A percentile compares a stretch with the other conserved stretches of the same genome.
Conservation (phyloP, 768 basidiomycete genomes). For the Tylopilus cervinicoccineus region DNA sequence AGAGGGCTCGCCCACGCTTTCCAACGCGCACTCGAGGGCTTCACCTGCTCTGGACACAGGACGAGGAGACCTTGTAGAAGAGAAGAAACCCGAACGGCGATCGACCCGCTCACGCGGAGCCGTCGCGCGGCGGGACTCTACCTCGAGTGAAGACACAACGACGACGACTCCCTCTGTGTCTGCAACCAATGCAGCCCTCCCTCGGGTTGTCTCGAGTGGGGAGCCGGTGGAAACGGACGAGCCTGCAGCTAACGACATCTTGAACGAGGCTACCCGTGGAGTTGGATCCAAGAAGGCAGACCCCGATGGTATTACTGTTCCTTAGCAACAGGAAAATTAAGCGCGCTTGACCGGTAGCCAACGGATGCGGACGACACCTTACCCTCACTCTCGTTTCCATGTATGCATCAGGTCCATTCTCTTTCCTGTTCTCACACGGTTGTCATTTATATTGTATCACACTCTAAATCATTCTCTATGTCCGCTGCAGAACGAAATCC, state of each 20-base stretch:
- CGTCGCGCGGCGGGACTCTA: conserved; percentile 45
- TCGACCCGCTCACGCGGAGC: conserved; percentile 44
- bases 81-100: conserved; percentile 37
- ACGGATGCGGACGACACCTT: background rate
- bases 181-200: conserved; percentile 13
- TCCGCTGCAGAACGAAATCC: conserved; percentile 5
- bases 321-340: conserved; percentile 3
- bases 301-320: background rate
- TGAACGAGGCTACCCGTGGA: conserved; percentile 2
- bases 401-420: background rate
- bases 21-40: conserved; percentile 23
- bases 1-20: conserved; percentile 40
- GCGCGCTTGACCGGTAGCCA: background rate
- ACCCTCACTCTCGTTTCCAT: conserved; percentile 3
- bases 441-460: conserved; percentile 16
- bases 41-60: conserved; percentile 18
- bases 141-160: conserved; percentile 45
- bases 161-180: conserved; percentile 35
- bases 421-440: background rate
- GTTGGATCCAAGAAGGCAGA: conserved; percentile 7
- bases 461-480: conserved; percentile 3
- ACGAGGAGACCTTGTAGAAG: conserved; percentile 13
- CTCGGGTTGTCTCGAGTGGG: conserved; percentile 12
- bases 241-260: background rate
- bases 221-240: conserved; percentile 17